phyloP scores from a whole-genome alignment of 805 yeast genomes.

The Starmerella cellae region DNA sequence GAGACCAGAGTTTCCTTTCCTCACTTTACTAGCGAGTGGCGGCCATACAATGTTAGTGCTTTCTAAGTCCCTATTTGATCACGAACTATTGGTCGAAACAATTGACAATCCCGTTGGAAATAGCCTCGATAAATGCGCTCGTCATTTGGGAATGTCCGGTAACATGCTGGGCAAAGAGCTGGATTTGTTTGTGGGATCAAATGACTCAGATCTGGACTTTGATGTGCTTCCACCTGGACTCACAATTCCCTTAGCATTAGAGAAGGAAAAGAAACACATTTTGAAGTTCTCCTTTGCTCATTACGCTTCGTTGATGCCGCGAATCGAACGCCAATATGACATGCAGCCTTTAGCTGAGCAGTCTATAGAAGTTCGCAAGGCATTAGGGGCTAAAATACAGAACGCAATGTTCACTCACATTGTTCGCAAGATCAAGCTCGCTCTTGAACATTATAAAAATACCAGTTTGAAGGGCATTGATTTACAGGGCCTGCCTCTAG shows the following conservation, averaged over 20 bases:
- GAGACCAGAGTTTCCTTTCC: slow-evolving; percentile 58
- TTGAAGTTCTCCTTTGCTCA: slow-evolving; percentile 66
- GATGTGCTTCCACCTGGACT: slow-evolving; percentile 13
- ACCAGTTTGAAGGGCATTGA: not conserved
- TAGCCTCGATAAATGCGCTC: slow-evolving; percentile 81
- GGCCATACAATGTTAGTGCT: slow-evolving; percentile 87
- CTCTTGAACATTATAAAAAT: slow-evolving; percentile 27
- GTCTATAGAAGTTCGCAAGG: slow-evolving; percentile 16
- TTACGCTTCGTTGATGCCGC: slow-evolving; percentile 45
- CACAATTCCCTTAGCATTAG: slow-evolving; percentile 40
- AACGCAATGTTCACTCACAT: slow-evolving; percentile 60
- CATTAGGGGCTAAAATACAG: slow-evolving; percentile 34
- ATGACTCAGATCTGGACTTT: slow-evolving; percentile 19
- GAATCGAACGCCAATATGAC: slow-evolving; percentile 16
- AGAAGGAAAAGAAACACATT: slow-evolving; percentile 33
- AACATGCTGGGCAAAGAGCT: slow-evolving; percentile 77
- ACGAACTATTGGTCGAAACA: slow-evolving; percentile 61
- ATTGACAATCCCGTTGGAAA: slow-evolving; percentile 88
- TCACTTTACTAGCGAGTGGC: slow-evolving; percentile 74
- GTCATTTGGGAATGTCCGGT: slow-evolving; percentile 68
- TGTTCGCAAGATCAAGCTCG: slow-evolving; percentile 44
- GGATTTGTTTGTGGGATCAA: slow-evolving; percentile 40
- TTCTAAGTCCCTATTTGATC: slow-evolving; percentile 46
- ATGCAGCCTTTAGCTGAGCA: slow-evolving; percentile 15
- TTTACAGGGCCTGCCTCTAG: slow-evolving; percentile 28